Percentiles rank a stretch among this genome's conserved stretches.
phyloP scores from a whole-genome alignment of 345 rosid species.

The Iberis pinnata region DNA sequence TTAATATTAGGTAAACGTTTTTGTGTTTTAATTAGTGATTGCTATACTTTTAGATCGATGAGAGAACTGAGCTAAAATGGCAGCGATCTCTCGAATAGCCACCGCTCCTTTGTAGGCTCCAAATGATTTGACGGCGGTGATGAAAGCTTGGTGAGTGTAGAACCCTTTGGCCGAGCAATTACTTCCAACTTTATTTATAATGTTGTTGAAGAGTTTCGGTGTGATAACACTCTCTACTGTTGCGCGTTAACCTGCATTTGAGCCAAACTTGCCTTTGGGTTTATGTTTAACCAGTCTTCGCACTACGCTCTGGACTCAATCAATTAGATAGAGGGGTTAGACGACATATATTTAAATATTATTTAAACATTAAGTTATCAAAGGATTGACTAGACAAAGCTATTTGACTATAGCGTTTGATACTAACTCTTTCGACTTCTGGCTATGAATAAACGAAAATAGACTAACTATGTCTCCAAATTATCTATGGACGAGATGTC shows the following conservation, averaged over 20 bases:
- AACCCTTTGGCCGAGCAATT: slow-evolving; percentile 45
- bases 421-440: no score
- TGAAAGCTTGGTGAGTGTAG: slow-evolving; percentile 36
- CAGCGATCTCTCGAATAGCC: slow-evolving; percentile 46
- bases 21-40: no score
- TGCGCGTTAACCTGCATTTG: slow-evolving; percentile 21
- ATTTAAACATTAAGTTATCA: no score
- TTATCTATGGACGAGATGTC: no score
- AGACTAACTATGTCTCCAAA: no score
- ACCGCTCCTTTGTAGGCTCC: slow-evolving; percentile 32
- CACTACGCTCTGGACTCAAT: no score
- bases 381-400: no score
- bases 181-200: slow-evolving; percentile 28
- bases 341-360: no score
- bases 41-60: slow-evolving; percentile 48
- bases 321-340: no score
- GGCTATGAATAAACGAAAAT: no score
- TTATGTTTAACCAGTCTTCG: not conserved
- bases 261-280: slow-evolving; percentile 22
- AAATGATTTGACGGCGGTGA: slow-evolving; percentile 27
- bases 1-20: no score
- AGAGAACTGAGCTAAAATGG: slow-evolving; percentile 47
- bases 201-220: slow-evolving; percentile 36
- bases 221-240: slow-evolving; percentile 39
- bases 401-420: no score